phyloP scores from a whole-genome alignment of 257 asterid genomes.

The Forsythia viridissima region DNA sequence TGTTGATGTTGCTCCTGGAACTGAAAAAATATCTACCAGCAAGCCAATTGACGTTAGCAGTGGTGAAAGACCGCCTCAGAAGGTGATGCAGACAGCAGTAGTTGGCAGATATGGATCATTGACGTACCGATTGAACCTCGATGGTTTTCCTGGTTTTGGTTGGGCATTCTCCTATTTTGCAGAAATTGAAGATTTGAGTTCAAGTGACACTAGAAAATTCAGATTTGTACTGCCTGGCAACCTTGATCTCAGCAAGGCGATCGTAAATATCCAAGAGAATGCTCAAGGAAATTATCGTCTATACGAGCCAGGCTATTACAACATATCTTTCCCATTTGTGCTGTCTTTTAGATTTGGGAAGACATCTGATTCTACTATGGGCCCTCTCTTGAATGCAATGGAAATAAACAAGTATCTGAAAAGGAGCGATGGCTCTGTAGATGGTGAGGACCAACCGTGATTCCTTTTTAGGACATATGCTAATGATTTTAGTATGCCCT shows the following conservation, averaged over 20 bases:
- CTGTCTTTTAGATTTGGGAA: constrained; percentile 69
- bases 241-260: constrained; percentile 75
- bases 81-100: constrained; percentile 99
- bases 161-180: constrained; percentile 97
- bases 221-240: constrained; percentile 73
- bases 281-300: constrained; percentile 84
- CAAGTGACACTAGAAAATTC: constrained; percentile 66
- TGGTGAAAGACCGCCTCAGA: constrained; percentile 80
- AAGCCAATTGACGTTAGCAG: constrained; percentile 64
- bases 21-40: constrained; percentile 72
- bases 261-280: constrained; percentile 88
- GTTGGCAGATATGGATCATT: constrained; percentile 92
- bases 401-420: constrained; percentile 78
- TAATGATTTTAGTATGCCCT: constrained; percentile 3
- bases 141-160: constrained; percentile 89
- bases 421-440: constrained; percentile 76
- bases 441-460: constrained; percentile 52
- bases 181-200: constrained; percentile 75
- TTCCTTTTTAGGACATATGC: constrained; percentile 11
- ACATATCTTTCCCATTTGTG: constrained; percentile 83
- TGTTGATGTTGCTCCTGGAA: constrained; percentile 95
- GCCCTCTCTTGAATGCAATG: constrained; percentile 94
- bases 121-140: constrained; percentile 87
- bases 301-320: constrained; percentile 91
- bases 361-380: constrained; percentile 82